Evolutionary conservation across 768 basidiomycete species (phyloP).

Genomic region (Termitomyces sp.): DNA sequence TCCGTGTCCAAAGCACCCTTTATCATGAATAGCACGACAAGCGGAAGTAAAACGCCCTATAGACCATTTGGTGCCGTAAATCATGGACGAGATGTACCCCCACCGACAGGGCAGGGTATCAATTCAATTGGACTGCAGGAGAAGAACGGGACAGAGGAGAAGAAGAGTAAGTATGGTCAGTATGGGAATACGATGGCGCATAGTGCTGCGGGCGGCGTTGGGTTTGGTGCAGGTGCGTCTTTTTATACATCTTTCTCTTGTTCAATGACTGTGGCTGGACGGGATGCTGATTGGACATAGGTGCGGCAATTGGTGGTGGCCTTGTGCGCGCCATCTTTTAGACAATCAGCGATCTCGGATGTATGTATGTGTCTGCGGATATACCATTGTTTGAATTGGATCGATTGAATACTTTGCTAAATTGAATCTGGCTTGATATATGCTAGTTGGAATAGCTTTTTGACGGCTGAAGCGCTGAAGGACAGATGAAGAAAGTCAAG

Average conservation of each 20-base stretch:
- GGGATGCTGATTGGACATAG: neutral
- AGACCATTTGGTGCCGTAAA: constrained; percentile 40
- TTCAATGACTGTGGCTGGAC: neutral
- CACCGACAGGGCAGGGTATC: constrained; percentile 27
- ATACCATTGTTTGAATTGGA: neutral
- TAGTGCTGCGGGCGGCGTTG: constrained; percentile 64
- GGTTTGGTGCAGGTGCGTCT: constrained; percentile 66
- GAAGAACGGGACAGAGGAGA: constrained; percentile 32
- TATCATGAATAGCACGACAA: neutral
- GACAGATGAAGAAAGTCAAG: neutral
- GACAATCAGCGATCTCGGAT: neutral
- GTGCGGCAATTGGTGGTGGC: constrained; percentile 1
- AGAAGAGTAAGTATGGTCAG: constrained; percentile 54
- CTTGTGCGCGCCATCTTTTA: constrained; percentile 1
- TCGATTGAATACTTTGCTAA: neutral
- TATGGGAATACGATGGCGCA: constrained; percentile 58
- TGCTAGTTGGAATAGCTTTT: neutral
- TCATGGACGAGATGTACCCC: constrained; percentile 31
- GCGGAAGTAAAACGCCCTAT: constrained; percentile 24
- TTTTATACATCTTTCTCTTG: neutral
- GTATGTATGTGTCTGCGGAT: neutral
- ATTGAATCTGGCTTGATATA: neutral
- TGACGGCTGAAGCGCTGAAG: neutral
- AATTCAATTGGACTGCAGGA: constrained; percentile 43
- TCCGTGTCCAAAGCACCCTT: constrained; percentile 16